Evolutionary conservation across 2,329 filamentous ascomycete genomes (phyloP).

Genomic region (Phyllosticta capitalensis): DNA sequence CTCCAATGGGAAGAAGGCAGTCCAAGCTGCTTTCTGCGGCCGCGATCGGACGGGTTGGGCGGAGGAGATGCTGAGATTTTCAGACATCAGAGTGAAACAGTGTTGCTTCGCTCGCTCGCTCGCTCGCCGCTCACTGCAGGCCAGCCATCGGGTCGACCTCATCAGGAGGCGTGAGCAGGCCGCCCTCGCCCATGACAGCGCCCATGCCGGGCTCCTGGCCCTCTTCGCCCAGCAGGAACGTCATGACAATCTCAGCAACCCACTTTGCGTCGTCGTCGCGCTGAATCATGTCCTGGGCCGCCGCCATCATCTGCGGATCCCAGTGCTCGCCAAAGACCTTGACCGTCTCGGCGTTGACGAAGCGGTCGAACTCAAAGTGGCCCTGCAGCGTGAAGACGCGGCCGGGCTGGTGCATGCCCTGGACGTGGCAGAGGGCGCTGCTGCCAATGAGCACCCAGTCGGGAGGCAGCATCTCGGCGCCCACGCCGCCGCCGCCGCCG

Average conservation of each 20-base stretch:
- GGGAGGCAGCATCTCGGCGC: slow-evolving; percentile 18
- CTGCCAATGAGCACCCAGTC: slow-evolving; percentile 19
- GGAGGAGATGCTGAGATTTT: background rate
- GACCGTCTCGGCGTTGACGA: slow-evolving; percentile 37
- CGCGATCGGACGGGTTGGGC: background rate
- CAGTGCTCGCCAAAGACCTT: slow-evolving; percentile 30
- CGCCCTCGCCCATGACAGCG: slow-evolving; percentile 36
- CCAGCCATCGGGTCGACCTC: slow-evolving; percentile 17
- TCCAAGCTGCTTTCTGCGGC: background rate
- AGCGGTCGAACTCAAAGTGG: slow-evolving; percentile 38
- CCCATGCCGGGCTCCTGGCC: slow-evolving; percentile 37
- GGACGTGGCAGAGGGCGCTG: slow-evolving; percentile 26
- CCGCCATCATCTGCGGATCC: slow-evolving; percentile 25
- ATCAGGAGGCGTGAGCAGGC: slow-evolving; percentile 21
- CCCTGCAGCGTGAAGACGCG: slow-evolving; percentile 38
- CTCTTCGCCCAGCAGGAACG: slow-evolving; percentile 34
- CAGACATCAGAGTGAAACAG: no score
- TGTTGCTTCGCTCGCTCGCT: background rate
- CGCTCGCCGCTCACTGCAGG: background rate
- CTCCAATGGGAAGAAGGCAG: background rate
- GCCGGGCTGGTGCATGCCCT: slow-evolving; percentile 33
- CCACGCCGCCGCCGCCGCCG: slow-evolving; percentile 17
- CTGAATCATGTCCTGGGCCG: slow-evolving; percentile 16
- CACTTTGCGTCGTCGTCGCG: slow-evolving; percentile 22
- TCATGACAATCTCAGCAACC: slow-evolving; percentile 23